Conservation (phyloP, 192 early-diverging fungal genomes). For the Paraglomus brasilianum region DNA sequence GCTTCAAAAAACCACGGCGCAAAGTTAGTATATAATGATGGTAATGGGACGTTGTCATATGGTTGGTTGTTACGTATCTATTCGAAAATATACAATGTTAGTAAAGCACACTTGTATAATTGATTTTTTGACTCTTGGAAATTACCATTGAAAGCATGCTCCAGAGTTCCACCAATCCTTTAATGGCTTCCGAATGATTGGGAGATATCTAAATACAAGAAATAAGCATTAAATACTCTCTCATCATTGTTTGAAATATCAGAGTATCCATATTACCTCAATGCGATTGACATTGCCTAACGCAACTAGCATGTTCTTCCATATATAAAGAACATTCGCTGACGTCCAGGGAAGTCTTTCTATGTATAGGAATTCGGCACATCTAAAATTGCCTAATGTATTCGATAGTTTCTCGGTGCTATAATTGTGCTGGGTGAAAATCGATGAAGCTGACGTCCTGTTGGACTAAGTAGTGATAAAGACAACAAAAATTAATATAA, state of each 20-base stretch:
- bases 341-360: slow-evolving; percentile 43
- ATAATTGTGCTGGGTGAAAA: slow-evolving; percentile 30
- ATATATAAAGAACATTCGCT: slow-evolving; percentile 47
- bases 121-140: too few relatives aligned
- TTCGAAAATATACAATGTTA: not conserved
- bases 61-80: slow-evolving; percentile 58
- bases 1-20: slow-evolving; percentile 78
- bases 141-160: slow-evolving; percentile 57
- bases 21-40: slow-evolving; percentile 68
- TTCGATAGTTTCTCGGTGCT: slow-evolving; percentile 48
- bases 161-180: slow-evolving; percentile 64
- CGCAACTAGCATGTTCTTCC: slow-evolving; percentile 80
- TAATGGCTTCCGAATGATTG: slow-evolving; percentile 64
- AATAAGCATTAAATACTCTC: not conserved
- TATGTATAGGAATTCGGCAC: slow-evolving; percentile 60
- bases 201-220: slow-evolving; percentile 46
- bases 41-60: slow-evolving; percentile 55
- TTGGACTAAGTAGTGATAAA: slow-evolving; percentile 34
- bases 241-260: not conserved
- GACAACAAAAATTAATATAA: slow-evolving; percentile 6
- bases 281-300: slow-evolving; percentile 75
- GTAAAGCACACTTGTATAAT: not conserved
- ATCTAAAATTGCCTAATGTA: slow-evolving; percentile 46
- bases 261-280: slow-evolving; percentile 39
- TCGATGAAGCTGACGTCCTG: slow-evolving; percentile 35